Conservation (phyloP, 2,329 filamentous ascomycete genomes). For the Ceratocystis ficicola region DNA sequence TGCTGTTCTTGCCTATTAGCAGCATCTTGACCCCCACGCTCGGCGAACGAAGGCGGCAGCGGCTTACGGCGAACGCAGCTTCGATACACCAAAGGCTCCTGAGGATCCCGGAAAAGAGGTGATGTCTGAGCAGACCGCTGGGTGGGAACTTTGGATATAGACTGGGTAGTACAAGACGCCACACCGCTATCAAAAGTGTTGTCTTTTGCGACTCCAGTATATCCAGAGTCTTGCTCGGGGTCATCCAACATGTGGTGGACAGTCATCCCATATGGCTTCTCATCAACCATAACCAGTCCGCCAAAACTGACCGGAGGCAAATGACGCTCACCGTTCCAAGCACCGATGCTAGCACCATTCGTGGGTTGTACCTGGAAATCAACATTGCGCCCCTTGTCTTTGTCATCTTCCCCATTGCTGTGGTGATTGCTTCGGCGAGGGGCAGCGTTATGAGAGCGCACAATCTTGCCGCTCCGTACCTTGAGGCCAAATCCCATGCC, state of each 20-base stretch:
- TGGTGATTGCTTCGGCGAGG: conserved; percentile 1
- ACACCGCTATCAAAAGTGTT: background rate
- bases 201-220: conserved; percentile 11
- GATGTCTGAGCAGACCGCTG: background rate
- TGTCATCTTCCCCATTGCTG: conserved; percentile 25
- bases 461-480: conserved; percentile 56
- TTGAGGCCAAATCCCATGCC: conserved; percentile 48
- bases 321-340: conserved; percentile 73
- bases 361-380: conserved; percentile 66
- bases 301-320: conserved; percentile 85
- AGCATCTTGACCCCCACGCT: background rate
- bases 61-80: conserved; percentile 17
- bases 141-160: background rate
- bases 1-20: background rate
- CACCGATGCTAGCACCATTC: conserved; percentile 87
- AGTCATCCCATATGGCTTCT: conserved; percentile 81
- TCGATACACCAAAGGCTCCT: conserved; percentile 12
- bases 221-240: conserved; percentile 32
- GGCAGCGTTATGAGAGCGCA: conserved; percentile 47
- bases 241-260: conserved; percentile 93
- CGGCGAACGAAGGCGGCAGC: background rate
- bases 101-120: background rate
- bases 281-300: conserved; percentile 73
- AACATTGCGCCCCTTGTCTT: conserved; percentile 46
- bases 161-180: background rate